Evolutionary conservation across 768 basidiomycete species (phyloP).

Genomic region (Tremella mesenterica): DNA sequence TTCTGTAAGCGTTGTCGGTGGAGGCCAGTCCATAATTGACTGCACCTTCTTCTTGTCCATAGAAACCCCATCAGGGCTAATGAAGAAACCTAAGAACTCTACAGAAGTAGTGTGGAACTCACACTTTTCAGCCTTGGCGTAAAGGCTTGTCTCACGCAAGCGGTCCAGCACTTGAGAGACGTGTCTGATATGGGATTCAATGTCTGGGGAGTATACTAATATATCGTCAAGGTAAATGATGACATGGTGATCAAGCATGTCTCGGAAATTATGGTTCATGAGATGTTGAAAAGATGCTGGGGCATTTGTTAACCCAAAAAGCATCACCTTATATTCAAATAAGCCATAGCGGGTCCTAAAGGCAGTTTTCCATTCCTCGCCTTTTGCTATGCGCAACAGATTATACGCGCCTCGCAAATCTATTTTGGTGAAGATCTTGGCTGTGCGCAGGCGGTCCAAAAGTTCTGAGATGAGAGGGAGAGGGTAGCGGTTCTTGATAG

Average conservation of each 20-base stretch:
- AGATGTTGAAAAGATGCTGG: conserved; percentile 26
- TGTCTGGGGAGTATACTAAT: conserved; percentile 5
- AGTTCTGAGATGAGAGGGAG: conserved; percentile 20
- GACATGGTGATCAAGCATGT: conserved; percentile 12
- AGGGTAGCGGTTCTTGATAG: conserved; percentile 15
- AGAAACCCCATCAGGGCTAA: background rate
- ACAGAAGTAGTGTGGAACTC: conserved; percentile 3
- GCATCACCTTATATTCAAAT: conserved; percentile 19
- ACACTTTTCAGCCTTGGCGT: conserved; percentile 5
- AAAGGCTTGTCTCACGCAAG: background rate
- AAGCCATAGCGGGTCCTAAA: conserved; percentile 36
- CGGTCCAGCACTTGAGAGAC: conserved; percentile 6
- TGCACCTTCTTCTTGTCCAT: background rate
- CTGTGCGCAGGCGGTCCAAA: conserved; percentile 13
- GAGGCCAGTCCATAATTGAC: conserved; percentile 17
- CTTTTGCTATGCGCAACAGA: conserved; percentile 24
- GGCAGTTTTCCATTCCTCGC: conserved; percentile 42
- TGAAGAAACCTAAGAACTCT: conserved; percentile 4
- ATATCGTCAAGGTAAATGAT: conserved; percentile 25
- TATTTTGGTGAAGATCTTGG: conserved; percentile 20
- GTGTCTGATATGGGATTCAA: too few species aligned
- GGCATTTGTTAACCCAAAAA: conserved; percentile 28
- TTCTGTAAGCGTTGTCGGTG: conserved; percentile 11
- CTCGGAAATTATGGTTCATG: conserved; percentile 18
- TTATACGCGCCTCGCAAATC: conserved; percentile 26